Evolutionary conservation across 2,329 filamentous ascomycete genomes (phyloP).

Genomic region (Cadophora gregata): DNA sequence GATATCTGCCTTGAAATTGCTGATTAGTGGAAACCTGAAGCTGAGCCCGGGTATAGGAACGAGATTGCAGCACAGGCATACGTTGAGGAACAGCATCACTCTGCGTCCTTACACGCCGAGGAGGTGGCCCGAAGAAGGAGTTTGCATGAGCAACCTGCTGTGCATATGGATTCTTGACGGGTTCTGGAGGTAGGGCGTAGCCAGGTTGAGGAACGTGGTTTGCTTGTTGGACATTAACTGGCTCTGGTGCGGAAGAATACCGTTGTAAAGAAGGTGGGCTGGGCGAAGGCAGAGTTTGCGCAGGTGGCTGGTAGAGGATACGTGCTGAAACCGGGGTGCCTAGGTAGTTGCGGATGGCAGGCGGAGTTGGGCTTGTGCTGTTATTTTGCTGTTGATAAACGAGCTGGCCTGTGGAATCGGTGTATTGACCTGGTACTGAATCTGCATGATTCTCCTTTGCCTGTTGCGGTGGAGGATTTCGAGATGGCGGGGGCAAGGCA

Average conservation of each 20-base stretch:
- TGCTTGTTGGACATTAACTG: not conserved
- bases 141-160: constrained; percentile 10
- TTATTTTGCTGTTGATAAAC: not conserved
- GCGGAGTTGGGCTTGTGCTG: not conserved
- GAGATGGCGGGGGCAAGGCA: no score
- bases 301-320: not conserved
- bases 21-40: not conserved
- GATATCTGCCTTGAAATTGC: not conserved
- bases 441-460: not conserved
- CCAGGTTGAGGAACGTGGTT: not conserved
- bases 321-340: not conserved
- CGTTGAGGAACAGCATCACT: not conserved
- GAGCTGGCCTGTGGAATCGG: not conserved
- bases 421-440: not conserved
- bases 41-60: not conserved
- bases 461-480: not conserved
- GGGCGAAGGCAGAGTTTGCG: not conserved
- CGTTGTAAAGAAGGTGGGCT: not conserved
- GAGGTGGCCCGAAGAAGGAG: constrained; percentile 8
- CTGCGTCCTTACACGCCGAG: not conserved
- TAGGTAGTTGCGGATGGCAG: not conserved
- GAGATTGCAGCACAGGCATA: not conserved
- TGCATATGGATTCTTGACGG: constrained; percentile 4
- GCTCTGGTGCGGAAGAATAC: constrained; percentile 7
- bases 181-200: not conserved